Base-by-base conservation (phyloP, 768 basidiomycete species). In the Lyophyllum shimeji region DNA sequence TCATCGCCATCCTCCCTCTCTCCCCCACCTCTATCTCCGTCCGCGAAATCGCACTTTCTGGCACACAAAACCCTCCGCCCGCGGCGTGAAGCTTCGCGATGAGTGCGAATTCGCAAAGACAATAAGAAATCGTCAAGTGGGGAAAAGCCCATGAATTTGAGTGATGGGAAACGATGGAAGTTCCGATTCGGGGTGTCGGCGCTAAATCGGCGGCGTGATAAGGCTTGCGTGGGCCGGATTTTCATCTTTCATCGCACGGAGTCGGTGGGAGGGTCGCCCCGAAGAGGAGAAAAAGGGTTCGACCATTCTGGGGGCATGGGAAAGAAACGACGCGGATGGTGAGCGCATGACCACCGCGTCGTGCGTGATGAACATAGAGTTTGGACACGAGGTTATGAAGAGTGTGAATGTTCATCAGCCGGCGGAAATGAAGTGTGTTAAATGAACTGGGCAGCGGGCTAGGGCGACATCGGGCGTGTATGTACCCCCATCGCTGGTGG, bases 381-480 rank as follows among this genome's bases (percentile, higher is more conserved):
- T 48, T 45, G 42, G 20, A 15, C 54, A 55, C 54, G 54, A 44
- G 54, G 40, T 33, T 9, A 21, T 25, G 21, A 13, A 15, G n/a
- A 50, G 25, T 48, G 33, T 23, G 43, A 50, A 40, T 40, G 31
- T 44, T 43, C 29, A 55, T 55, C 54, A 50, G 33, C 43, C 54
- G 54, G 48, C 54, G 48, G 54, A 50, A 9, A 33, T 34, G 39
- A 46, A 15, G 3, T 31, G 29, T 21, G 29, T 55, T 49, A 50
- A 55, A 55, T 55, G 21, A 55, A 55, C 54, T 55, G 53, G 54
- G 54, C 54, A 55, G 48, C 18, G 54, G 54, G 54, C 42, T 40
- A n/a, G 29, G 42, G 20, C 44, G 48, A 50, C 31, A 55, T 44
- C 31, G 54, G 46, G 17, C n/a, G n/a, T 20, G n/a, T 45, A n/a